A percentile compares a stretch with the other conserved stretches of the same genome.
These are phyloP conservation scores for Alternaria conjuncta DNA, from an alignment of 2,329 filamentous ascomycete genomes.

Conservation along the genomic window DNA sequence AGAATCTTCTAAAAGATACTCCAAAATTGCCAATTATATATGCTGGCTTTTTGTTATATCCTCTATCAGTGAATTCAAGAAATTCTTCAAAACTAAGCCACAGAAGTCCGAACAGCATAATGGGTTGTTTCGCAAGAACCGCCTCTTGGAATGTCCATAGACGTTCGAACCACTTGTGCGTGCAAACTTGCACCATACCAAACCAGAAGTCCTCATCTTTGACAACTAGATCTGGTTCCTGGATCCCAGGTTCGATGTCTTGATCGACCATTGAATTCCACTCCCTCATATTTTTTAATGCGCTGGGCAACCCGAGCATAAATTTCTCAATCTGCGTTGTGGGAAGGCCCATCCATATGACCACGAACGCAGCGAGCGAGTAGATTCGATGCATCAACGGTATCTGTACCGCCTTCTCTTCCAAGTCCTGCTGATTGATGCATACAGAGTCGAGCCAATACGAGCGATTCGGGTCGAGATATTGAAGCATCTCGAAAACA, in stretches of 20 bases:
- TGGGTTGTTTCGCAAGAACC: not conserved
- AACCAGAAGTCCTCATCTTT: not conserved
- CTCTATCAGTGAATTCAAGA: no score
- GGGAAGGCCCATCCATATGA: not conserved
- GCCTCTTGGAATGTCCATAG: not conserved
- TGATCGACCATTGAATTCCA: not conserved
- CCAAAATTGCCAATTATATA: no score
- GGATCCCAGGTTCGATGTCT: not conserved
- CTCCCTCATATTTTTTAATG: not conserved
- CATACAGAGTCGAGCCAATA: not conserved
- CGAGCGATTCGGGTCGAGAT: fast-evolving
- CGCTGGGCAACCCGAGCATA: not conserved
- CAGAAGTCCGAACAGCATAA: not conserved
- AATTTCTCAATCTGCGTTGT: not conserved
- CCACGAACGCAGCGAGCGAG: not conserved
- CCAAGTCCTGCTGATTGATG: not conserved
- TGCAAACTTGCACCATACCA: not conserved
- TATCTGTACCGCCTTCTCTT: not conserved
- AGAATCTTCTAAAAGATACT: no score
- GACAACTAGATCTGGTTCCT: not conserved
- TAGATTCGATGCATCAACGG: not conserved
- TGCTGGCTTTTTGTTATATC: no score
- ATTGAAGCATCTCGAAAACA: not conserved
- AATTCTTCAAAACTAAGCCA: not conserved
- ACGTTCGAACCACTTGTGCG: not conserved